These are phyloP conservation scores for Bipolaris zeicola DNA, from an alignment of 2,329 filamentous ascomycete species.

Conservation along the genomic window DNA sequence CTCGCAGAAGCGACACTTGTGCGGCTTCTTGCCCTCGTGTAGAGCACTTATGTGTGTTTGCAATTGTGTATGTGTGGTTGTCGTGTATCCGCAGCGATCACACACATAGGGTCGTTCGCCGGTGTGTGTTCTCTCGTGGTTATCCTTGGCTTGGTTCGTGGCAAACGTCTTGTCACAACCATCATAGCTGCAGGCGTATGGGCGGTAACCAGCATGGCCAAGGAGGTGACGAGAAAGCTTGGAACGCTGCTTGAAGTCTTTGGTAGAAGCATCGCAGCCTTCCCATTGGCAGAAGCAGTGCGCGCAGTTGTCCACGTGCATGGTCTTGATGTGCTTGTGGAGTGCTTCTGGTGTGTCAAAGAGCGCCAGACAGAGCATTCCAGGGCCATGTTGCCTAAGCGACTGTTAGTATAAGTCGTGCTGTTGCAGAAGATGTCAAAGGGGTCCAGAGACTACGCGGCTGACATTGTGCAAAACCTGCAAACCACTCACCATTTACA, in stretches of 20 bases:
- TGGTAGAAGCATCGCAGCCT: slow-evolving; percentile 39
- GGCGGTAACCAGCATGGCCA: slow-evolving; percentile 46
- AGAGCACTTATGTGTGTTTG: slow-evolving; percentile 47
- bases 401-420: not conserved
- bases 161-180: slow-evolving; percentile 48
- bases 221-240: slow-evolving; percentile 48
- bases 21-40: slow-evolving; percentile 45
- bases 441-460: too few relatives aligned
- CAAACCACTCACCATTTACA: slow-evolving; percentile 39
- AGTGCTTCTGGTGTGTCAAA: slow-evolving; percentile 39
- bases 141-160: slow-evolving; percentile 50
- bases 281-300: slow-evolving; percentile 47
- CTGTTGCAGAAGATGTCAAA: not conserved
- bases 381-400: slow-evolving; percentile 32
- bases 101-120: slow-evolving; percentile 47
- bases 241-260: slow-evolving; percentile 49
- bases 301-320: slow-evolving; percentile 44
- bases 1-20: slow-evolving; percentile 47
- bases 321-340: slow-evolving; percentile 45
- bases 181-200: slow-evolving; percentile 43
- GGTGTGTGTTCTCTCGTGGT: slow-evolving; percentile 48
- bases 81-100: slow-evolving; percentile 45
- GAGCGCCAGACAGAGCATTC: slow-evolving; percentile 34
- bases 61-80: slow-evolving; percentile 48
- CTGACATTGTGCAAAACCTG: not conserved